Conservation (phyloP, 148 eudicot genomes). For the Diospyros kaki region DNA sequence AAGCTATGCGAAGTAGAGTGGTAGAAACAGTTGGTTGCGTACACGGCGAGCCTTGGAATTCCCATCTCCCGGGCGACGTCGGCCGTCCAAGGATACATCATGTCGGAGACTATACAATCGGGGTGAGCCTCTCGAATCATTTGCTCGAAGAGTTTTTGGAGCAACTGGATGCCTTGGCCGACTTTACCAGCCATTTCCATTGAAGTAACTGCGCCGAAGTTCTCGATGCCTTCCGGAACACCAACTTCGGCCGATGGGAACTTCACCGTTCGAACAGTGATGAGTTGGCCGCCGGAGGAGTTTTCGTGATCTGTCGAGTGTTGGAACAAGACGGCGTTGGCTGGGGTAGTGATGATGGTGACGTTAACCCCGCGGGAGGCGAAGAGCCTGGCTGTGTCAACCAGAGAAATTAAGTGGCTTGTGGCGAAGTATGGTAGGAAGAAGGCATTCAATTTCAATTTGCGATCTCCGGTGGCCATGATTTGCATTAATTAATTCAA, state of each 20-base stretch:
- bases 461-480: not conserved
- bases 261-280: not conserved
- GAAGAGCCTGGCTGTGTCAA: conserved; percentile 14
- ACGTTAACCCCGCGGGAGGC: conserved; percentile 3
- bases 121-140: not conserved
- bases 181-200: conserved; percentile 1
- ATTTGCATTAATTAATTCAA: too few species aligned
- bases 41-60: conserved; percentile 16
- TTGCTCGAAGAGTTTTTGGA: not conserved
- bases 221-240: not conserved
- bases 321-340: conserved; percentile 5
- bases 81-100: conserved; percentile 11
- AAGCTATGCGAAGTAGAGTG: conserved; percentile 13
- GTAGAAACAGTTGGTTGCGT: conserved; percentile 23
- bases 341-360: conserved; percentile 18
- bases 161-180: not conserved
- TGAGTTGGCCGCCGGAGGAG: not conserved
- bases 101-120: conserved; percentile 17
- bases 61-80: not conserved
- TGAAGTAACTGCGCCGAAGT: not conserved
- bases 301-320: not conserved
- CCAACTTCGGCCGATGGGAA: conserved; percentile 10
- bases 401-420: conserved; percentile 19
- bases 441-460: not conserved
- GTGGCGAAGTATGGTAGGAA: not conserved